A percentile compares a stretch with the other conserved stretches of the same genome.
Conservation (phyloP, 495 filamentous ascomycete genomes). For the Neurospora sp. region DNA sequence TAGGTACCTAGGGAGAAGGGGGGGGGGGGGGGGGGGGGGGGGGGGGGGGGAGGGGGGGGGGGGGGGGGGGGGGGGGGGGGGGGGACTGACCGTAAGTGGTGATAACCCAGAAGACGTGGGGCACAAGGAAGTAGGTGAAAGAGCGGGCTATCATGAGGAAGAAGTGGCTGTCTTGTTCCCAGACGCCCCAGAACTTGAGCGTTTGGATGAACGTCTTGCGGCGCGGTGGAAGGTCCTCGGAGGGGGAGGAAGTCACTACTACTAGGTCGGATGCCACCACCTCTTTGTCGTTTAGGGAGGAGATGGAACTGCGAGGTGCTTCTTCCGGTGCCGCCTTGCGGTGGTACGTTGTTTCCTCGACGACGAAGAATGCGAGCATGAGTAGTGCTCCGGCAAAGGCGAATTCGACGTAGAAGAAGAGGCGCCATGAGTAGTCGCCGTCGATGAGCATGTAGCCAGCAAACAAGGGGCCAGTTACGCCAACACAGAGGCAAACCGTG, state of each 20-base stretch:
- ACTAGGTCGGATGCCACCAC: constrained; percentile 11
- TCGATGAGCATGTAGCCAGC: constrained; percentile 52
- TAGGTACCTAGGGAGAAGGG: background rate
- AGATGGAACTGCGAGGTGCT: background rate
- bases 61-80: background rate
- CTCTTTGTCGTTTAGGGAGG: constrained; percentile 8
- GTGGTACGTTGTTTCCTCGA: constrained; percentile 51
- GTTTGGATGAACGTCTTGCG: constrained; percentile 38
- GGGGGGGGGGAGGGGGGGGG: too few relatives aligned
- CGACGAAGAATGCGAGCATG: constrained; percentile 49
- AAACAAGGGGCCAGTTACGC: constrained; percentile 47
- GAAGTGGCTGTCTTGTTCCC: constrained; percentile 43
- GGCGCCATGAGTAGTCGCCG: constrained; percentile 50
- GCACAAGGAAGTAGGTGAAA: constrained; percentile 49
- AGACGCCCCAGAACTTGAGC: constrained; percentile 38
- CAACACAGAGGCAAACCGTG: constrained; percentile 52
- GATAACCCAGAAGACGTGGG: constrained; percentile 50
- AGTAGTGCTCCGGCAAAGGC: constrained; percentile 47
- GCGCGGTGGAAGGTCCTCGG: constrained; percentile 20
- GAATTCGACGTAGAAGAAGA: constrained; percentile 57
- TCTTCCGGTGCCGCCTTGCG: constrained; percentile 16
- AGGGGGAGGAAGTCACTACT: background rate
- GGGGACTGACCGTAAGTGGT: constrained; percentile 39
- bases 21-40: too few relatives aligned
- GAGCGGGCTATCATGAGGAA: constrained; percentile 45